Percentiles rank a stretch among this genome's conserved stretches.
Evolutionary conservation across 2,329 filamentous ascomycete genomes (phyloP).

Genomic region (Dendryphion nanum): DNA sequence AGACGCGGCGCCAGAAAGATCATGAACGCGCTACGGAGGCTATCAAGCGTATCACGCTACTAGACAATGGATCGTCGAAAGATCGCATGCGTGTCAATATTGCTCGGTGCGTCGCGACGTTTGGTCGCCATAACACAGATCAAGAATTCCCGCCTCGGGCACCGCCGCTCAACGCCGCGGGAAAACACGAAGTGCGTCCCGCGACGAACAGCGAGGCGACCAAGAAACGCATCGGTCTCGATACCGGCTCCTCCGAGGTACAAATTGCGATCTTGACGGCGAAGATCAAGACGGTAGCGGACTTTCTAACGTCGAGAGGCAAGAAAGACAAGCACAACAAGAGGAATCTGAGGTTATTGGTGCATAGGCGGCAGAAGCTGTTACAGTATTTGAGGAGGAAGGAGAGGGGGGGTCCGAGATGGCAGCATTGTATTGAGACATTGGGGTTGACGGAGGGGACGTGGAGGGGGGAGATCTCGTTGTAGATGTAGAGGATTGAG

Average conservation of each 20-base stretch:
- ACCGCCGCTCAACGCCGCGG: constrained; percentile 43
- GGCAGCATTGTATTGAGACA: constrained; percentile 80
- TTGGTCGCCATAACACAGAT: constrained; percentile 91
- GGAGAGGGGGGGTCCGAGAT: constrained; percentile 87
- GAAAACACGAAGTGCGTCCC: constrained; percentile 47
- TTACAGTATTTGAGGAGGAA: constrained; percentile 82
- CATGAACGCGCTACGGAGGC: constrained; percentile 73
- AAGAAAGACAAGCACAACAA: constrained; percentile 93
- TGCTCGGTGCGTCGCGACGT: constrained; percentile 77
- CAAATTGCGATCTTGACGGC: constrained; percentile 93
- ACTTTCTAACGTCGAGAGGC: constrained; percentile 67
- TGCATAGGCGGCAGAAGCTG: constrained; percentile 86
- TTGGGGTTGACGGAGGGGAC: constrained; percentile 84
- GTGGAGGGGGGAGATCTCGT: constrained; percentile 84
- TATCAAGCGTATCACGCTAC: constrained; percentile 72
- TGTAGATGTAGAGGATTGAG: constrained; percentile 65
- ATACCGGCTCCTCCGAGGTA: constrained; percentile 96
- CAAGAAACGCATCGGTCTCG: constrained; percentile 71
- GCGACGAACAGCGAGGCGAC: constrained; percentile 26
- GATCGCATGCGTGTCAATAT: constrained; percentile 81
- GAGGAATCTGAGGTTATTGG: constrained; percentile 78
- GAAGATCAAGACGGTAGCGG: constrained; percentile 81
- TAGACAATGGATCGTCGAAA: constrained; percentile 74
- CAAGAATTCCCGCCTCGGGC: constrained; percentile 61
- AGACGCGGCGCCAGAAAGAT: constrained; percentile 27